phyloP scores from a whole-genome alignment of 345 rosid species.

The Reutealis trisperma region DNA sequence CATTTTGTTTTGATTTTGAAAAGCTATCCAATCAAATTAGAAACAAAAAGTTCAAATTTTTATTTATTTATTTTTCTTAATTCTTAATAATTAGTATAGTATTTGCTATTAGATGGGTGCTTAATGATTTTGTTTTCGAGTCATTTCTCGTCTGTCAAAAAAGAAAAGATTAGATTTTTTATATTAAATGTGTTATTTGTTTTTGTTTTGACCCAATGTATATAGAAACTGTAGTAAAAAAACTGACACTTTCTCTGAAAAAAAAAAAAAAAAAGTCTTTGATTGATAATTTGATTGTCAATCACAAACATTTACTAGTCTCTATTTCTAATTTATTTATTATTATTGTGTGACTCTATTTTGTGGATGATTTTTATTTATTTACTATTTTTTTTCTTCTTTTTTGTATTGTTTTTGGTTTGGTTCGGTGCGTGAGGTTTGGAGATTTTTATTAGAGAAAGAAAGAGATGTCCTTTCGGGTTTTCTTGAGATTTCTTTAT shows the following conservation, averaged over 20 bases:
- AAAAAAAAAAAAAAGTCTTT: slow-evolving; percentile 16
- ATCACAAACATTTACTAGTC: slow-evolving; percentile 19
- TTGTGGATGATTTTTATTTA: slow-evolving; percentile 33
- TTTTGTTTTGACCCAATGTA: slow-evolving; percentile 35
- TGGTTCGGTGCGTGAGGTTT: slow-evolving; percentile 26
- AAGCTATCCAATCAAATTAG: slow-evolving; percentile 19
- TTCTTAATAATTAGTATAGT: not conserved
- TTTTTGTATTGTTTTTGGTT: slow-evolving; percentile 21
- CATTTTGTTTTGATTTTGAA: slow-evolving; percentile 12
- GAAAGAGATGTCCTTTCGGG: slow-evolving; percentile 35
- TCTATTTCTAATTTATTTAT: slow-evolving; percentile 33
- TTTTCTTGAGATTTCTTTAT: slow-evolving; percentile 38
- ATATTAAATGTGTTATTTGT: not conserved
- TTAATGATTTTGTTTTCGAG: not conserved
- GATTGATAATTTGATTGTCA: slow-evolving; percentile 28
- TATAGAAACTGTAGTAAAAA: slow-evolving; percentile 38
- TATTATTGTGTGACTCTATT: slow-evolving; percentile 37
- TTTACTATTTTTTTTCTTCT: slow-evolving; percentile 10
- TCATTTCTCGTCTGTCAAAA: not conserved
- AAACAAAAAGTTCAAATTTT: slow-evolving; percentile 15
- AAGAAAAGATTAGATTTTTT: slow-evolving; percentile 8
- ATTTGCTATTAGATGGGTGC: not conserved
- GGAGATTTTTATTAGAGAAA: slow-evolving; percentile 37
- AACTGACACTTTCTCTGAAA: slow-evolving; percentile 30
- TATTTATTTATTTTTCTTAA: too few species aligned